Base-by-base conservation (phyloP, 345 rosid species). In the Adansonia digitata region DNA sequence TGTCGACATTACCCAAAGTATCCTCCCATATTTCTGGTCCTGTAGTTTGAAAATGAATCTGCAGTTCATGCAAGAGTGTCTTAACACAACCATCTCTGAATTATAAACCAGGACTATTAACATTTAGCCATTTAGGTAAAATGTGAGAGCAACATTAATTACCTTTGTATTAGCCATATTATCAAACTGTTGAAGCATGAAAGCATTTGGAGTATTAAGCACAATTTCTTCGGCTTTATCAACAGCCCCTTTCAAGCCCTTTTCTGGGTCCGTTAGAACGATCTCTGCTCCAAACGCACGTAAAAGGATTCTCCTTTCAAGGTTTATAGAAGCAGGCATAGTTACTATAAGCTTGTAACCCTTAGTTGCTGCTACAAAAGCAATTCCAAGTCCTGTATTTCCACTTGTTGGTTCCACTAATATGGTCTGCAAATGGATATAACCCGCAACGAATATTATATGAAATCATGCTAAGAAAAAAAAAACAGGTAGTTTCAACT, bases 21-120 rank as follows among this genome's bases (percentile, higher is more conserved):
- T 92, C 98, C 76, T 88, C 91, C 98, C 97, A 94, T 34, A 94
- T 91, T 81, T 94, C 98, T 56, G 97, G 97, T 75, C 98, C 97
- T 27, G 97, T 94, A 65, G 92, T 91, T 79, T 94, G 95, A 72
- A 89, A 92, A 80, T 94, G 97, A 40, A 89, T 81, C 97, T 94
- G 88, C 82, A 84, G 69, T 77, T 78, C 67, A 67, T 39, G 56
- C 52, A 77, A 52, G 11, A 53, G 43, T 70, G 39, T 22, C 7
- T 53, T 53, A 22, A 24, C 1, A 13, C 15, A 56, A 22, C 51
- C 45, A 12, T n/a, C 12, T 17, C 13, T 0, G 5, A 10, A 24
- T 60, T 59, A 17, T 59, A 26, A 42, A 49, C 11, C 2, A 2
- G 26, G 4, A 10, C 29, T 31, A 49, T 29, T 31, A 31, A 56